phyloP scores from a whole-genome alignment of 2,329 filamentous ascomycete genomes.

The Aspergillus aculeatus region DNA sequence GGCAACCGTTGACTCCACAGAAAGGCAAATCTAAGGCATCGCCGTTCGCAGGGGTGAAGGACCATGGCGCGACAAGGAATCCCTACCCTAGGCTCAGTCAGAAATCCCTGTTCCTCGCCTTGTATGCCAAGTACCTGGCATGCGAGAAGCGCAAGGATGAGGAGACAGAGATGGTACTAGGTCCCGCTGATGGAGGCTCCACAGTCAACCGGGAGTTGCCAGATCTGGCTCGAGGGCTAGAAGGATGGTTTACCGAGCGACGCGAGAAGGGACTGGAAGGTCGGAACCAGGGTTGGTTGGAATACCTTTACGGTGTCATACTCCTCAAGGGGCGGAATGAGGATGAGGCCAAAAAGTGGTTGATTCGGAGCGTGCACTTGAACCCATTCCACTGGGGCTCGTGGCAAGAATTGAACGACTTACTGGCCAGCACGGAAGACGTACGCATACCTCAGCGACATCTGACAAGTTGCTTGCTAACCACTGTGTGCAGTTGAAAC shows the following conservation, averaged over 20 bases:
- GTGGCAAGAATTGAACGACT: slow-evolving; percentile 85
- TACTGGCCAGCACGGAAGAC: slow-evolving; percentile 78
- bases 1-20: slow-evolving; percentile 43
- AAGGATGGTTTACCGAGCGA: slow-evolving; percentile 75
- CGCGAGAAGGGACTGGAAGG: slow-evolving; percentile 59
- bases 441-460: slow-evolving; percentile 50
- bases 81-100: slow-evolving; percentile 66
- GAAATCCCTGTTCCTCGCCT: slow-evolving; percentile 84
- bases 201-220: slow-evolving; percentile 83
- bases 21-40: slow-evolving; percentile 63
- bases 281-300: slow-evolving; percentile 85
- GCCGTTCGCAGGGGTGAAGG: slow-evolving; percentile 37
- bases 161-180: slow-evolving; percentile 95
- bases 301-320: slow-evolving; percentile 80
- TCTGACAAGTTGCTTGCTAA: slow-evolving; percentile 19
- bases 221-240: slow-evolving; percentile 70
- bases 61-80: slow-evolving; percentile 33
- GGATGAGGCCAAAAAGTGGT: slow-evolving; percentile 75
- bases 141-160: slow-evolving; percentile 97
- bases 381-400: slow-evolving; percentile 97
- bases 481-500: slow-evolving; percentile 59
- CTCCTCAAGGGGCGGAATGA: slow-evolving; percentile 90
- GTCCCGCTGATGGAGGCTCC: slow-evolving; percentile 82
- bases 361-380: slow-evolving; percentile 82
- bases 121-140: slow-evolving; percentile 89